Conservation (phyloP, 164 flowering plant genomes). For the Houttuynia cordata region DNA sequence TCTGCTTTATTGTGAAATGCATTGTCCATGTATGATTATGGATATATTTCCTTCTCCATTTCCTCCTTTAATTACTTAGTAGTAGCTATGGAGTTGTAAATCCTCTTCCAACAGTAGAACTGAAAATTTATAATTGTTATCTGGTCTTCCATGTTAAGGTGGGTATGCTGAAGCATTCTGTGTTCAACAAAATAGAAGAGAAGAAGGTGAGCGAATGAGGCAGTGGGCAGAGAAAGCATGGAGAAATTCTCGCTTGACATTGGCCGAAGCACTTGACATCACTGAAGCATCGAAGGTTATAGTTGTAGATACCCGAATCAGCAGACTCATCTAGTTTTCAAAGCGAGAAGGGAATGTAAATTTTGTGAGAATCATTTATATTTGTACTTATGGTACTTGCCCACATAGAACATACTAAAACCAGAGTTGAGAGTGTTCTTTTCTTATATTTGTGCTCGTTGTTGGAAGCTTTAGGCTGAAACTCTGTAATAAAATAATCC, state of each 20-base stretch:
- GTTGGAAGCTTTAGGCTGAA: too few species aligned
- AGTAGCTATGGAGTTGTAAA: neutral
- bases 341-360: neutral
- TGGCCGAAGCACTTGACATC: constrained; percentile 61
- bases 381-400: too few species aligned
- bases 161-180: constrained; percentile 71
- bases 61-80: too few species aligned
- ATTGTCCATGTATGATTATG: too few species aligned
- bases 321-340: constrained; percentile 37
- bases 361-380: too few species aligned
- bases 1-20: too few species aligned
- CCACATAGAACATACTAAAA: too few species aligned
- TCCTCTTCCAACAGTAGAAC: neutral
- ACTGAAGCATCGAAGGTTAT: constrained; percentile 34
- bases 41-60: too few species aligned
- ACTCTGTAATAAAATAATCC: too few species aligned
- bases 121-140: neutral
- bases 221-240: constrained; percentile 70
- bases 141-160: constrained; percentile 31
- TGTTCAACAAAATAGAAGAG: constrained; percentile 68
- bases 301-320: constrained; percentile 62
- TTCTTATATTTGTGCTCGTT: too few species aligned
- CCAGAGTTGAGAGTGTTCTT: too few species aligned
- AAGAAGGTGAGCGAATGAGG: constrained; percentile 71
- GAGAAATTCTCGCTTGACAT: constrained; percentile 63